A percentile compares a stretch with the other conserved stretches of the same genome.
Conservation (phyloP, 805 yeast genomes). For the Saccharomycopsis amapae region DNA sequence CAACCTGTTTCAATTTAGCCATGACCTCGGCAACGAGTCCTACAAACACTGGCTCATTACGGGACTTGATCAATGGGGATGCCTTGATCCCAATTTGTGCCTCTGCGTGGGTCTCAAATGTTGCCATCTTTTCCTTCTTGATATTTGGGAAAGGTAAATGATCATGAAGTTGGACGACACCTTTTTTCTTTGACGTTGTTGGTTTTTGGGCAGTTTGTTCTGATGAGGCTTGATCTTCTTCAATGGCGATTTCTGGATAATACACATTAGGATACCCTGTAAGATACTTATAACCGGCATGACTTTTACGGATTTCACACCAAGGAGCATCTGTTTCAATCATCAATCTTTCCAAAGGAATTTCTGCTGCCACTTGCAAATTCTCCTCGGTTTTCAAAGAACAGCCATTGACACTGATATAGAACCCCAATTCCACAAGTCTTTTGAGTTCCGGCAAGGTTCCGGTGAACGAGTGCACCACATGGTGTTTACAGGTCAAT, state of each 20-base stretch:
- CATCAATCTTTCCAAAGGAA: constrained; percentile 69
- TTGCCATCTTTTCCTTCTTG: constrained; percentile 44
- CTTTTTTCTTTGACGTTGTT: not conserved
- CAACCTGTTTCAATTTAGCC: constrained; percentile 40
- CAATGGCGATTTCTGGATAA: constrained; percentile 35
- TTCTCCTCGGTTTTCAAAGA: constrained; percentile 76
- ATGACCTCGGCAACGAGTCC: constrained; percentile 72
- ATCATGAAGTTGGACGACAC: constrained; percentile 30
- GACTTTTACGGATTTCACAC: constrained; percentile 89
- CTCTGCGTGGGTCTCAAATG: not conserved
- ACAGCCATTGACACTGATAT: constrained; percentile 87
- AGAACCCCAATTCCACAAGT: constrained; percentile 53
- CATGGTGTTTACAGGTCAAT: constrained; percentile 43
- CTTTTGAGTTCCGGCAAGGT: constrained; percentile 52
- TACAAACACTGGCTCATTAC: constrained; percentile 90
- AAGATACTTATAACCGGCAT: constrained; percentile 59
- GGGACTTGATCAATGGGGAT: constrained; percentile 55
- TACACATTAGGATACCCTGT: constrained; percentile 45
- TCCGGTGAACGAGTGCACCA: constrained; percentile 95
- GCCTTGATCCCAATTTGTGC: constrained; percentile 25
- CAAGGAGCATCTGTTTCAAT: constrained; percentile 98
- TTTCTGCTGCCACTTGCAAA: constrained; percentile 49
- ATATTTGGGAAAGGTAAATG: constrained; percentile 54
- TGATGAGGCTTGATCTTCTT: not conserved
- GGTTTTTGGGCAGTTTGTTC: not conserved